Conservation (phyloP, 2,329 filamentous ascomycete genomes). For the Alternaria sp. region DNA sequence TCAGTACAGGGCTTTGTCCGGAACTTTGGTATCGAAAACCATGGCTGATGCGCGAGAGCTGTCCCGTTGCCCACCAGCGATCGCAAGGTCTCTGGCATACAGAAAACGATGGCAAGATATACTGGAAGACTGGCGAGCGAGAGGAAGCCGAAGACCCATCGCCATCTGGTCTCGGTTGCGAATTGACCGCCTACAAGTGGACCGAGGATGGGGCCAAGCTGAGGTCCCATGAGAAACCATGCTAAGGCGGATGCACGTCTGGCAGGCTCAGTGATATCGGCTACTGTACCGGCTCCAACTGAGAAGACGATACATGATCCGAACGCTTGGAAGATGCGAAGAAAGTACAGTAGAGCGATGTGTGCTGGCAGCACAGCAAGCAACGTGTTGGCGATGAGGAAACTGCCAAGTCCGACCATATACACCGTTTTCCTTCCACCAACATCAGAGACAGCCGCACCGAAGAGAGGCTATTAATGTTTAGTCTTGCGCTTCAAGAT, state of each 20-base stretch:
- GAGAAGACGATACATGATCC: constrained; percentile 56
- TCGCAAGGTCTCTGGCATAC: constrained; percentile 59
- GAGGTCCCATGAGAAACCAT: constrained; percentile 56
- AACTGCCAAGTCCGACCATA: constrained; percentile 53
- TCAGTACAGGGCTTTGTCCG: constrained; percentile 34
- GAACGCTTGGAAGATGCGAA: constrained; percentile 56
- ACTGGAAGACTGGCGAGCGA: constrained; percentile 38
- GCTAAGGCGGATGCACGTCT: constrained; percentile 54
- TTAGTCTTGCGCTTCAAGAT: constrained; percentile 13
- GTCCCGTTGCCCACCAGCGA: constrained; percentile 57
- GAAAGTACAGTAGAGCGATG: constrained; percentile 51
- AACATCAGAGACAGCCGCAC: constrained; percentile 53
- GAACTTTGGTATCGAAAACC: constrained; percentile 39
- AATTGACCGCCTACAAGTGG: constrained; percentile 56
- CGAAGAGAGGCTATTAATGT: constrained; percentile 50
- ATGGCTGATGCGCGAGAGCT: constrained; percentile 36
- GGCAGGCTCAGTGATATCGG: constrained; percentile 54
- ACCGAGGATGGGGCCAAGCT: constrained; percentile 57
- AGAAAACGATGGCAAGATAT: constrained; percentile 47
- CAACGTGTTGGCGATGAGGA: constrained; percentile 52
- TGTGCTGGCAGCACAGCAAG: constrained; percentile 53
- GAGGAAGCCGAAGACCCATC: constrained; percentile 58
- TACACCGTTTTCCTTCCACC: constrained; percentile 55
- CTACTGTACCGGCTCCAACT: constrained; percentile 56
- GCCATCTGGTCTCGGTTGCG: constrained; percentile 49